Evolutionary conservation across 83 land plant species (phyloP).

Genomic region (Thuja plicata): DNA sequence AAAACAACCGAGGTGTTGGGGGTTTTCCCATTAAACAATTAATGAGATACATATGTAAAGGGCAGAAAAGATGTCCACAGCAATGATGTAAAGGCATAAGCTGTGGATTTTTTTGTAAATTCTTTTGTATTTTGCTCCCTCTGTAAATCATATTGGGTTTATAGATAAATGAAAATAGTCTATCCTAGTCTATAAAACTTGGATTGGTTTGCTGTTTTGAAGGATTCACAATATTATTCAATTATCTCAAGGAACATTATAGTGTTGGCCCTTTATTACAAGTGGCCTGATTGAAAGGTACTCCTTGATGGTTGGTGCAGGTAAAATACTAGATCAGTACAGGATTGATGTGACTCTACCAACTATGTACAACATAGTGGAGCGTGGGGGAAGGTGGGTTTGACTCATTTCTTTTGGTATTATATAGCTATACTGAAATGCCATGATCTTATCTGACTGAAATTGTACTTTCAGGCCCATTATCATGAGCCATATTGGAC

Average conservation of each 20-base stretch:
- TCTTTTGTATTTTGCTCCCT: too few species aligned
- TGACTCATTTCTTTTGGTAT: background rate
- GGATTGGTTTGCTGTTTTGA: background rate
- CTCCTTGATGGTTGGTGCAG: constrained; percentile 20
- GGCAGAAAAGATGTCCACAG: background rate
- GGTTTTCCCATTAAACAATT: background rate
- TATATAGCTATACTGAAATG: background rate
- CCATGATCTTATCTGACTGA: background rate
- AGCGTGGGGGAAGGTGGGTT: constrained; percentile 58
- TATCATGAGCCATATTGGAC: constrained; percentile 54
- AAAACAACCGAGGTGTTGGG: background rate
- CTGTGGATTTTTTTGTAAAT: too few species aligned
- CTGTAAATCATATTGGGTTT: too few species aligned
- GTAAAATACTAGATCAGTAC: constrained; percentile 52
- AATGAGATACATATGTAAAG: background rate
- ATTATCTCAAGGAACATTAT: background rate
- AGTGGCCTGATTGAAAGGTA: background rate
- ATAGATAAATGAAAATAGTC: too few species aligned
- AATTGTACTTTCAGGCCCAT: constrained; percentile 36
- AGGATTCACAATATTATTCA: background rate
- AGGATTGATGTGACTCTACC: constrained; percentile 59
- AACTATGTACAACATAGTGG: constrained; percentile 64
- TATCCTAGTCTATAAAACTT: background rate
- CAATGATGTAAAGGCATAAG: background rate
- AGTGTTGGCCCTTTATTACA: background rate